Evolutionary conservation across 192 early-diverging fungal genomes (phyloP).

Genomic region (Rhizoclosmatium globosum): DNA sequence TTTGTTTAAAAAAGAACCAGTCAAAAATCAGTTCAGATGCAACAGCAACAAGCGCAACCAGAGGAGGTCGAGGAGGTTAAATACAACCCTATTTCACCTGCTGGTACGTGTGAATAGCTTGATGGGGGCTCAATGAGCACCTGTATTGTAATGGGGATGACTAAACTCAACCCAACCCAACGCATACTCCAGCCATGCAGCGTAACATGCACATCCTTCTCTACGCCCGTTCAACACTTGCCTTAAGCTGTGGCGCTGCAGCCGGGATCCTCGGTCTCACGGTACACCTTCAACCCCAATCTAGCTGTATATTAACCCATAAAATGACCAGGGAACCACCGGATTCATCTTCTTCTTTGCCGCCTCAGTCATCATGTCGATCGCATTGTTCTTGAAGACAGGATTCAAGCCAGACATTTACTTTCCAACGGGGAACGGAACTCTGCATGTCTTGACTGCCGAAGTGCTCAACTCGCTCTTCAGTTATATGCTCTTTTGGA

Average conservation of each 20-base stretch:
- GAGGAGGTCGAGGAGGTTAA: slow-evolving; percentile 17
- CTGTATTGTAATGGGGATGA: too few species aligned
- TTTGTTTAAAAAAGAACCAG: neutral
- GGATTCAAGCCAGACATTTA: slow-evolving; percentile 62
- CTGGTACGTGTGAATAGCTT: neutral
- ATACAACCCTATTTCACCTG: slow-evolving; percentile 33
- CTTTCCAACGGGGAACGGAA: slow-evolving; percentile 55
- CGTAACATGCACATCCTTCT: slow-evolving; percentile 68
- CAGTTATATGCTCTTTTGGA: slow-evolving; percentile 75
- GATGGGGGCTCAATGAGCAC: neutral
- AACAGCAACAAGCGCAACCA: slow-evolving; percentile 1
- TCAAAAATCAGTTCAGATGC: neutral
- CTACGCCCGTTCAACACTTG: slow-evolving; percentile 69
- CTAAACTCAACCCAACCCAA: neutral
- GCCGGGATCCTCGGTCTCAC: slow-evolving; percentile 86
- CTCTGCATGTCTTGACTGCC: slow-evolving; percentile 52
- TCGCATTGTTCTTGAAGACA: slow-evolving; percentile 70
- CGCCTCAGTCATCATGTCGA: slow-evolving; percentile 69
- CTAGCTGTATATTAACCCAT: neutral
- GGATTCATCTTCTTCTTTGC: slow-evolving; percentile 85
- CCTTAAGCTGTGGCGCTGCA: slow-evolving; percentile 75
- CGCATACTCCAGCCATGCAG: slow-evolving; percentile 24
- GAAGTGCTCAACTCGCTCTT: slow-evolving; percentile 65
- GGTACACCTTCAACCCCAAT: slow-evolving; percentile 37
- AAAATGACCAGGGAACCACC: slow-evolving; percentile 40